Conservation (phyloP, 2,329 filamentous ascomycete genomes). For the Grosmannia serpens region DNA sequence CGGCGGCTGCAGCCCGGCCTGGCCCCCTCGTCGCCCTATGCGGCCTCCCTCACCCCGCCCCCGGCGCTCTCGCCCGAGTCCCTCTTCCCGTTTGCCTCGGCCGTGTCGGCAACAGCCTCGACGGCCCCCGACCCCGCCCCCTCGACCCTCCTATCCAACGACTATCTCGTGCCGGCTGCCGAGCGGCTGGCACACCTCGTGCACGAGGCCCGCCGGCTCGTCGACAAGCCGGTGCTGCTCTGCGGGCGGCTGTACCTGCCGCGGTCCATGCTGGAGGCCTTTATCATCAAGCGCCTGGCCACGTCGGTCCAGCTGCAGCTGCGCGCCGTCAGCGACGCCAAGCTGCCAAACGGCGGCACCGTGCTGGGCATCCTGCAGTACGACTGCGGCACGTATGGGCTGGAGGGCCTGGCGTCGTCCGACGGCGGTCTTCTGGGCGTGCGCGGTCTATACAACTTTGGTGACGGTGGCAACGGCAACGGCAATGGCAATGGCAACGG, state of each 20-base stretch:
- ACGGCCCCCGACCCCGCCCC: neutral
- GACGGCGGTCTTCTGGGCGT: conserved; percentile 83
- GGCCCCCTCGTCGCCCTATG: neutral
- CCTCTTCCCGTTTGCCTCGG: neutral
- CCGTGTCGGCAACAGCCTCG: conserved; percentile 7
- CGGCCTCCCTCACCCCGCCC: conserved; percentile 24
- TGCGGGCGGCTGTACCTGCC: conserved; percentile 76
- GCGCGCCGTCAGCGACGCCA: conserved; percentile 63
- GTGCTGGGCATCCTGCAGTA: conserved; percentile 65
- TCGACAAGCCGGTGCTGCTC: conserved; percentile 35
- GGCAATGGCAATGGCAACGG: conserved; percentile 11
- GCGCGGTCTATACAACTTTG: conserved; percentile 90
- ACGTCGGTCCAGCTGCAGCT: conserved; percentile 71
- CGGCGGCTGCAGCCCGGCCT: conserved; percentile 53
- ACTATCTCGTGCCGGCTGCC: conserved; percentile 6
- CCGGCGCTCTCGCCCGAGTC: neutral
- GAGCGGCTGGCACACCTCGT: conserved; percentile 9
- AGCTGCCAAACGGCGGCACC: conserved; percentile 64
- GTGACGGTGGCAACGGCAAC: conserved; percentile 23
- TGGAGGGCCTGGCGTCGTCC: conserved; percentile 84
- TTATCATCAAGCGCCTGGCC: conserved; percentile 69
- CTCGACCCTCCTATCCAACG: neutral
- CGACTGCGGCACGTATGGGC: conserved; percentile 74
- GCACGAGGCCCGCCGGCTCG: conserved; percentile 13
- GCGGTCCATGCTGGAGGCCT: conserved; percentile 71